Conservation (phyloP, 495 filamentous ascomycete species). For the Tuber brumale region DNA sequence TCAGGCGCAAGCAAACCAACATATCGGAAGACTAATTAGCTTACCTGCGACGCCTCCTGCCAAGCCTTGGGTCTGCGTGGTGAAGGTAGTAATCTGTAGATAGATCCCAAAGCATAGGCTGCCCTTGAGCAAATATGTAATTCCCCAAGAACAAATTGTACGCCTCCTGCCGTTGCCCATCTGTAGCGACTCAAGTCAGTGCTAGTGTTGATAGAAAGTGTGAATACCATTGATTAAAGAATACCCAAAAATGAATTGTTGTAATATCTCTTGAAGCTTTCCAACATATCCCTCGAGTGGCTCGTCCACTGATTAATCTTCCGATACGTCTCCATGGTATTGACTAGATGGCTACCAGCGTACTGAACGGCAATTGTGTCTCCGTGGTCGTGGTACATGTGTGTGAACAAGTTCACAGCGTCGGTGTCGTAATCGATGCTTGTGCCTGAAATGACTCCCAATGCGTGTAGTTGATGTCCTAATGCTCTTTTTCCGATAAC, state of each 20-base stretch:
- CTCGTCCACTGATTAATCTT: conserved; percentile 99
- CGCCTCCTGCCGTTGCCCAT: conserved; percentile 91
- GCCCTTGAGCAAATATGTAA: conserved; percentile 82
- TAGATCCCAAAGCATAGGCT: conserved; percentile 97
- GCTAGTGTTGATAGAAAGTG: background rate
- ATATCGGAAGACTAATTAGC: background rate
- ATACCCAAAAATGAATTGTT: conserved; percentile 85
- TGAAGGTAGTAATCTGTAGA: conserved; percentile 95
- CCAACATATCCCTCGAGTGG: conserved; percentile 95
- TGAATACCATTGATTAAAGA: background rate
- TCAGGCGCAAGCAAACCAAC: background rate
- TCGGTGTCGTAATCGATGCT: conserved; percentile 89
- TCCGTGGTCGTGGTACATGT: conserved; percentile 96
- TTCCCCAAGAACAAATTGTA: conserved; percentile 98
- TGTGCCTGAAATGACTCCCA: conserved; percentile 75
- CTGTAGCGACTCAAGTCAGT: conserved; percentile 39
- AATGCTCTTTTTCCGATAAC: conserved; percentile 95
- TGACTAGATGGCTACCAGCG: conserved; percentile 93
- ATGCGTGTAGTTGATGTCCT: conserved; percentile 83
- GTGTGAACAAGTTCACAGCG: conserved; percentile 88
- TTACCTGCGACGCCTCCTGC: conserved; percentile 58
- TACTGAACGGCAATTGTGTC: conserved; percentile 98
- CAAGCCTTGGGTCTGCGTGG: conserved; percentile 69
- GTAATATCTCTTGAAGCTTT: conserved; percentile 98
- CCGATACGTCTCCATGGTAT: conserved; percentile 97